These are phyloP conservation scores for Wickerhamomyces pijperi DNA, from an alignment of 805 yeast genomes.

Conservation along the genomic window DNA sequence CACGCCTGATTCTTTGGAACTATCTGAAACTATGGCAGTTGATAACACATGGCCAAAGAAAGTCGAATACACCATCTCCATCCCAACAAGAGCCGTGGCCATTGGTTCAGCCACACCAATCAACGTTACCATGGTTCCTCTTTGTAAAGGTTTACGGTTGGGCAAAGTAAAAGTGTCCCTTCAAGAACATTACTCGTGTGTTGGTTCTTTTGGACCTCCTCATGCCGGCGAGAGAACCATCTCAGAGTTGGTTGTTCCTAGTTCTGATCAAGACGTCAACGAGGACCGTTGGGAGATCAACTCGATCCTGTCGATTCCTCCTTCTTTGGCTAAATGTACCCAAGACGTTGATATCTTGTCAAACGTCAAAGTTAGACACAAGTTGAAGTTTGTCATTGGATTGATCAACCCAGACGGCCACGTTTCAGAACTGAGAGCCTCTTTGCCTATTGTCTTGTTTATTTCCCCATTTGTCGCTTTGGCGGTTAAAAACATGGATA, in stretches of 20 bases:
- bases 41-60: constrained; percentile 94
- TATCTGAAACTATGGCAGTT: constrained; percentile 85
- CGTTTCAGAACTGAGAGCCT: constrained; percentile 81
- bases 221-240: constrained; percentile 55
- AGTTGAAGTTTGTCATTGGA: constrained; percentile 70
- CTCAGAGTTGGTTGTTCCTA: constrained; percentile 34
- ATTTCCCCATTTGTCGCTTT: constrained; percentile 78
- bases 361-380: constrained; percentile 77
- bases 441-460: constrained; percentile 69
- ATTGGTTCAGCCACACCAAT: constrained; percentile 74
- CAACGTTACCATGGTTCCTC: constrained; percentile 62
- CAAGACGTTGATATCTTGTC: constrained; percentile 75
- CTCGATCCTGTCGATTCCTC: constrained; percentile 53
- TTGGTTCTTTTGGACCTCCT: constrained; percentile 46
- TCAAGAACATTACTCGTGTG: constrained; percentile 55
- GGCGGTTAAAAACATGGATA: constrained; percentile 29
- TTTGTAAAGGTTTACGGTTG: constrained; percentile 66
- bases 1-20: constrained; percentile 77
- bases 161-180: constrained; percentile 65
- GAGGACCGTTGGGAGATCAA: constrained; percentile 70
- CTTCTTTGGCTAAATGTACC: constrained; percentile 62
- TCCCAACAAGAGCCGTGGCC: constrained; percentile 83
- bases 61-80: constrained; percentile 78
- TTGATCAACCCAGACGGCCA: constrained; percentile 86
- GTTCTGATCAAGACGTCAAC: constrained; percentile 13